A percentile compares a stretch with the other conserved stretches of the same genome.
Conservation (phyloP, 129 eudicot genomes). For the Lonicera japonica region DNA sequence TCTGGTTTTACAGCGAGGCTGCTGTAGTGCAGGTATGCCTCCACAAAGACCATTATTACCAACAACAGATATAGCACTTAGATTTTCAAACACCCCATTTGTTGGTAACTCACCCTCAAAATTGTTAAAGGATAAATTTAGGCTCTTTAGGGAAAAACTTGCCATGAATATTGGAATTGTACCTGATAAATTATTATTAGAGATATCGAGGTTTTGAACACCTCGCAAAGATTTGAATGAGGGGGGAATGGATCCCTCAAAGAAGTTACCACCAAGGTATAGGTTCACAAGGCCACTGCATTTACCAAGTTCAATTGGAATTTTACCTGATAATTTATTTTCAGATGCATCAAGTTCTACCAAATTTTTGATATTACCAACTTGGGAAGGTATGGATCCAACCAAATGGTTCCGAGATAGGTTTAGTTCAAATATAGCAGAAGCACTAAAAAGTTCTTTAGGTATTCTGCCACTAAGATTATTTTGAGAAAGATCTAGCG, state of each 20-base stretch:
- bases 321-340: not conserved
- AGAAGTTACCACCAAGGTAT: not conserved
- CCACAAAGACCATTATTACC: not conserved
- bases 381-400: not conserved
- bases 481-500: conserved; percentile 5
- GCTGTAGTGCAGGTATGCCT: not conserved
- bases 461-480: not conserved
- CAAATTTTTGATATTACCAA: not conserved
- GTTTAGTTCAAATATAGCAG: not conserved
- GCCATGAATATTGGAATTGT: conserved; percentile 10
- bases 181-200: not conserved
- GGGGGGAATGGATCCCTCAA: not conserved
- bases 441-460: not conserved
- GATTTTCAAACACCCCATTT: not conserved
- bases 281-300: not conserved
- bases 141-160: not conserved
- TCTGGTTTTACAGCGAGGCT: not conserved
- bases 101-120: not conserved
- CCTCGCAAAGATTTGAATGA: not conserved
- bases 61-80: not conserved
- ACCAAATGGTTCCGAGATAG: not conserved
- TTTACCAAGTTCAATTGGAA: not conserved
- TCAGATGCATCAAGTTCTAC: not conserved
- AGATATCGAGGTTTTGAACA: not conserved
- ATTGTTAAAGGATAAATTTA: not conserved